phyloP scores from a whole-genome alignment of 306 rosid species.

The Begonia fuchsioides region DNA sequence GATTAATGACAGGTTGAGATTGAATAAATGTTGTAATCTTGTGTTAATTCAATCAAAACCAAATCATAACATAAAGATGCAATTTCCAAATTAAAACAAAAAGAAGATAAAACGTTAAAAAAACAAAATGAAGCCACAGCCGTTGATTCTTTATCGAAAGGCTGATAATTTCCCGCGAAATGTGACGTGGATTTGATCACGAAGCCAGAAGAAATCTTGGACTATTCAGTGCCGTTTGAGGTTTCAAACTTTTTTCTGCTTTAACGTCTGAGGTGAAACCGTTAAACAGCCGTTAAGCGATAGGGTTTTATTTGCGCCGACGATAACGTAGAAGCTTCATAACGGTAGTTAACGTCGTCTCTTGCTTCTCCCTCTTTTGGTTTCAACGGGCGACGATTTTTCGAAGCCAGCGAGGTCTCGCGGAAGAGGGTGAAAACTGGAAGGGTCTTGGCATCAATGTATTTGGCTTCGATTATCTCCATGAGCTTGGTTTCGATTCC shows the following conservation, averaged over 20 bases:
- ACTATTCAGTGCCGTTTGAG: slow-evolving; percentile 67
- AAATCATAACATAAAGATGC: no score
- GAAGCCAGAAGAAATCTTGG: background rate
- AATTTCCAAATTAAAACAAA: no score
- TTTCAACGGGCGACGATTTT: slow-evolving; percentile 99
- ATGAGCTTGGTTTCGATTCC: slow-evolving; percentile 68
- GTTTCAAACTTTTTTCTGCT: slow-evolving; percentile 42
- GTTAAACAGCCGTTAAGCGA: slow-evolving; percentile 28
- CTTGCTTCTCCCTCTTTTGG: slow-evolving; percentile 1
- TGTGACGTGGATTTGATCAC: background rate
- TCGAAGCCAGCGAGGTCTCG: slow-evolving; percentile 38
- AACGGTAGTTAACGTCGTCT: slow-evolving; percentile 82
- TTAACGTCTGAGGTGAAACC: slow-evolving; percentile 13
- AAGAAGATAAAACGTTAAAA: no score
- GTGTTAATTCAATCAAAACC: no score
- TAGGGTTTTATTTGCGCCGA: slow-evolving; percentile 14
- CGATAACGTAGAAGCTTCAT: slow-evolving; percentile 1
- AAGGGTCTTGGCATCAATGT: no score
- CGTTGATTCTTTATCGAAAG: slow-evolving; percentile 26
- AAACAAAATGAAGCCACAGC: background rate
- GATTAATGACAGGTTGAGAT: no score
- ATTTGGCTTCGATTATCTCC: slow-evolving; percentile 2
- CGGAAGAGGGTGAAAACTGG: no score
- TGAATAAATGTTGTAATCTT: no score
- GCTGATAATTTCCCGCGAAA: slow-evolving; percentile 14